These are phyloP conservation scores for Aspergillus sojae DNA, from an alignment of 2,329 filamentous ascomycete species.

Conservation along the genomic window DNA sequence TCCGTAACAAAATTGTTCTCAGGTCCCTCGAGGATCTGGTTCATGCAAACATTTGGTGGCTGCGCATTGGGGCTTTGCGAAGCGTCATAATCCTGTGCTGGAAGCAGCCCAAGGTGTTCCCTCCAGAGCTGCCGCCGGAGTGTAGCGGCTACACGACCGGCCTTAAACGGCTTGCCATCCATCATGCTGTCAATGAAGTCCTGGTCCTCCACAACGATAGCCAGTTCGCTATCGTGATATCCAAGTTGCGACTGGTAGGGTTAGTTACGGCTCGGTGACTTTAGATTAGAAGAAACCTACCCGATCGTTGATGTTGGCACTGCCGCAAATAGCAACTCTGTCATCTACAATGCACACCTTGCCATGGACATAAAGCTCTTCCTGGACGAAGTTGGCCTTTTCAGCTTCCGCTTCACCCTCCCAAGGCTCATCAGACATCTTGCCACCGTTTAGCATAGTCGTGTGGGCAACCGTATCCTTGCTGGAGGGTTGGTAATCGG, in stretches of 20 bases:
- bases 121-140: slow-evolving; percentile 85
- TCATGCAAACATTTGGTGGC: slow-evolving; percentile 69
- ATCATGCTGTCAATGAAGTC: slow-evolving; percentile 71
- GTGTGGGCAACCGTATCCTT: slow-evolving; percentile 70
- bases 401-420: slow-evolving; percentile 75
- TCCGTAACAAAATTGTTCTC: slow-evolving; percentile 72
- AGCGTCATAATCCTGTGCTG: slow-evolving; percentile 70
- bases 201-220: slow-evolving; percentile 82
- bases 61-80: slow-evolving; percentile 73
- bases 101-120: slow-evolving; percentile 85
- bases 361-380: slow-evolving; percentile 92
- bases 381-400: slow-evolving; percentile 86
- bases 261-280: slow-evolving; percentile 5
- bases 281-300: slow-evolving; percentile 31
- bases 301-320: slow-evolving; percentile 68
- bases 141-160: slow-evolving; percentile 74
- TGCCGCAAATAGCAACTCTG: slow-evolving; percentile 78
- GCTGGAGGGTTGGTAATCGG: slow-evolving; percentile 29
- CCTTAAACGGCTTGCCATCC: slow-evolving; percentile 71
- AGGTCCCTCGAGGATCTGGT: slow-evolving; percentile 72
- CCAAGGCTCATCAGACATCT: slow-evolving; percentile 72
- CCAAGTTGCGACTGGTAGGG: slow-evolving; percentile 69
- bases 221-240: slow-evolving; percentile 83
- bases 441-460: slow-evolving; percentile 73
- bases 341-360: slow-evolving; percentile 86